phyloP scores from a whole-genome alignment of 371 early-diverging fungal species.

The Syncephalastrum racemosum region DNA sequence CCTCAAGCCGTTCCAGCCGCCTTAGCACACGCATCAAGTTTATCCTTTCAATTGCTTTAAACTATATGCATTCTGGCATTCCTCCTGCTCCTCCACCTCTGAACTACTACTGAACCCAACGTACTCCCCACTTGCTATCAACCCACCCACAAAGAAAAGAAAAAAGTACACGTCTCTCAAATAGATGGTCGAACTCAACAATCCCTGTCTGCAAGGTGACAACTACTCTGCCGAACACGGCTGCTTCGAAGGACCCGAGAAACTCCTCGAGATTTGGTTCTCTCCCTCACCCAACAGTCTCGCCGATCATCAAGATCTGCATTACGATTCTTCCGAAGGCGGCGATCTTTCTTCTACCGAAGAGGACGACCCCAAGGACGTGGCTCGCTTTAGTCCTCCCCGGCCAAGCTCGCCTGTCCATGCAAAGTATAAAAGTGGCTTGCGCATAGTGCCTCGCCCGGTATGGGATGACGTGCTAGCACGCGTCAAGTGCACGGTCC shows the following conservation, averaged over 20 bases:
- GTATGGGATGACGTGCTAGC: constrained; percentile 90
- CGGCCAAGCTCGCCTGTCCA: constrained; percentile 12
- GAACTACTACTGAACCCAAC: constrained; percentile 5
- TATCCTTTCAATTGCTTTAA: background rate
- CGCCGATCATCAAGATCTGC: constrained; percentile 38
- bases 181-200: constrained; percentile 19
- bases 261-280: constrained; percentile 86
- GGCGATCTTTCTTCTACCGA: constrained; percentile 18
- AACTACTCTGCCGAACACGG: constrained; percentile 53
- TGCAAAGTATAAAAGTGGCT: constrained; percentile 44
- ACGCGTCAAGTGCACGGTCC: constrained; percentile 89
- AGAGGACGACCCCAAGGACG: constrained; percentile 27
- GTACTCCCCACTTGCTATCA: background rate
- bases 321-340: constrained; percentile 25
- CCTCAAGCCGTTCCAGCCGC: constrained; percentile 23
- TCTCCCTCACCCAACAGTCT: constrained; percentile 38
- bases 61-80: constrained; percentile 17
- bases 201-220: constrained; percentile 21
- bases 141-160: background rate
- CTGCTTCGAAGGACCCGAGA: constrained; percentile 92
- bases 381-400: constrained; percentile 33
- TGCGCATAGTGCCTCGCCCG: constrained; percentile 72
- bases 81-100: constrained; percentile 17
- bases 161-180: constrained; percentile 2
- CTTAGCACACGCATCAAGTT: constrained; percentile 6